Base-by-base conservation (phyloP, 352 stramenopile species). In the Globisporangium spinosum region DNA sequence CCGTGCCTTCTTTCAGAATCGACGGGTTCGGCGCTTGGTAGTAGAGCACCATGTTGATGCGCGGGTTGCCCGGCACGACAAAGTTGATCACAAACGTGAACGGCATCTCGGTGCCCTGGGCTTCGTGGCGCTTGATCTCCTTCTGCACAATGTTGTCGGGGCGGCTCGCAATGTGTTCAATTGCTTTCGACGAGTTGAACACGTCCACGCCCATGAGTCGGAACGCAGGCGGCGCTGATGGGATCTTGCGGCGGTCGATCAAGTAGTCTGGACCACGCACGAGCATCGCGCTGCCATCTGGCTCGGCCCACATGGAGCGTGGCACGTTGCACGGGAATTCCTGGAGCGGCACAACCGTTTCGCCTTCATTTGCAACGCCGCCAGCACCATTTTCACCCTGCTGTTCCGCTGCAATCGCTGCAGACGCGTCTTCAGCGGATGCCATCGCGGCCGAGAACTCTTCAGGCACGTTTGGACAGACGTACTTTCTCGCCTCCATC, bases 41-140 rank as follows among this genome's bases (percentile, higher is more conserved):
- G 67, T 90, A 93, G 54, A 90, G 61, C 60, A 90, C 82, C 32
- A 90, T 5, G 68, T 82, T 85, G 49, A 90, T 84, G 34, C 79
- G 77, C 25, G 81, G 83, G 35, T 69, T 80, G 15, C 85, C 85
- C 0, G 85, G 85, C 23, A 93, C 78, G 22, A 93, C 74, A 64
- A 93, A 93, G 71, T 91, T 93, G 58, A 93, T 70, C 27, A 91
- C 78, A 66, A 93, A 93, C 25, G 85, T 91, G 65, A 91, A 91
- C 13, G 83, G 85, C 79, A 90, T 90, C 29, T 85, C 78, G 0
- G 81, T 86, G 29, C 80, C 80, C 63, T 71, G 70, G n/a, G 73
- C 77, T 47, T 85, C 77, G 65, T 91, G 81, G 2, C 83, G 79
- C 47, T 75, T 71, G 27, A 90, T 54, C 68, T 90, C 83, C 13